Base-by-base conservation (phyloP, 1,284 basidiomycete genomes). In the Flammula alnicola region DNA sequence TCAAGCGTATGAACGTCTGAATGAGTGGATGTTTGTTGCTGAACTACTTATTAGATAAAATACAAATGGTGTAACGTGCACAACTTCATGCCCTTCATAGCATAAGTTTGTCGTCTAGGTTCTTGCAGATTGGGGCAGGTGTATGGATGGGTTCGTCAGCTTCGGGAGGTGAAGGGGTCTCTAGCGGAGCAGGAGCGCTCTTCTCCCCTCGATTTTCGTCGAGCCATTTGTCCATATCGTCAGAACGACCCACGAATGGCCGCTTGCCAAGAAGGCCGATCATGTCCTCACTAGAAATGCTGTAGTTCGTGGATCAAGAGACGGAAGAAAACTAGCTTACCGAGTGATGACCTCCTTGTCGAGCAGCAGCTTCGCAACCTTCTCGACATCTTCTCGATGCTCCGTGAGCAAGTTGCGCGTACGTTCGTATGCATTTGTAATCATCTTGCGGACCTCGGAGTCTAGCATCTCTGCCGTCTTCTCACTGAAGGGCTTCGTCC, bases 401-500 rank as follows among this genome's bases (percentile, higher is more conserved):
- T 90, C 79, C 1, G 80, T 91, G 49, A 99, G 74, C 9, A 99
- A 78, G 40, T 89, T 80, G 16, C 82, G 90, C 33, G 95, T 98
- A 45, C 95, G 83, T 56, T 81, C 75, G 67, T 99, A 94, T 1
- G 94, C 94, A 51, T 81, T 80, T 2, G 81, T 83, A 59, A 99
- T 93, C 92, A 99, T 95, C 78, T 93, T 95, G 65, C 94, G 87
- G 12, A 99, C 95, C 70, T 92, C 92, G 19, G 73, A 72, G 66
- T 99, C 96, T 12, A 99, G 75, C 77, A 94, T 90, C 75, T 98
- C 91, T 1, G 91, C 93, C 0, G 96, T 99, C 69, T 91, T 91
- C 80, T 99, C 96, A 58, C 91, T 95, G 79, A 98, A 99, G 1
- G 96, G 96, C 71, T 99, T 99, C 58, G 93, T 93, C 88, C 95